Evolutionary conservation across 331 rosid species (phyloP).

Genomic region (Prunus yedoensis): DNA sequence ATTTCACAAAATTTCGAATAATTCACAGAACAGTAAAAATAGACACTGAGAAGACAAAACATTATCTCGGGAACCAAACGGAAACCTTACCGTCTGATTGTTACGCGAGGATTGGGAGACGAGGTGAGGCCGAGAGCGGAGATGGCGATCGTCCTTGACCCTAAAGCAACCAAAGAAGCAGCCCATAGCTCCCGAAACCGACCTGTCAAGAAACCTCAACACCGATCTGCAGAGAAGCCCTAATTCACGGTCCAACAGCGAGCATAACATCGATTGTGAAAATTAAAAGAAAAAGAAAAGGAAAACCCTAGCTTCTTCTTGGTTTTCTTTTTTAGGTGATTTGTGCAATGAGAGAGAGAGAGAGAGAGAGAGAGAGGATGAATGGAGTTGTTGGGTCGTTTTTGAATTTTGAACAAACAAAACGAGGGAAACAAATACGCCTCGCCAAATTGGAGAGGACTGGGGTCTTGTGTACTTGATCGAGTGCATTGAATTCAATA

Average conservation of each 20-base stretch:
- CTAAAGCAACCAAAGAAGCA: slow-evolving; percentile 82
- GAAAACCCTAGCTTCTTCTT: slow-evolving; percentile 23
- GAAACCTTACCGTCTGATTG: slow-evolving; percentile 34
- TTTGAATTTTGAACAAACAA: slow-evolving; percentile 69
- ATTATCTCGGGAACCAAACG: slow-evolving; percentile 15
- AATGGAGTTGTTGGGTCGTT: slow-evolving; percentile 44
- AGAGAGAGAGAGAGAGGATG: slow-evolving; percentile 2
- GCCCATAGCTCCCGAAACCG: slow-evolving; percentile 62
- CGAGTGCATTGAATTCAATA: neutral
- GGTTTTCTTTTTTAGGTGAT: slow-evolving; percentile 8
- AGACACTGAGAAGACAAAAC: neutral
- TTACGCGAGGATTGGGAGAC: slow-evolving; percentile 41
- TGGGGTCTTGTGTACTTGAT: neutral
- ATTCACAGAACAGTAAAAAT: neutral
- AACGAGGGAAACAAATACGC: slow-evolving; percentile 66
- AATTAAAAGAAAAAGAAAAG: neutral
- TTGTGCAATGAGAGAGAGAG: neutral
- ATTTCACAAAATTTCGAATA: neutral
- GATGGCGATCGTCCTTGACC: slow-evolving; percentile 50
- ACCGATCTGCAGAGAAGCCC: slow-evolving; percentile 43
- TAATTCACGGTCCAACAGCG: slow-evolving; percentile 40
- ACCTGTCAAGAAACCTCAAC: slow-evolving; percentile 57
- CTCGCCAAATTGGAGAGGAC: neutral
- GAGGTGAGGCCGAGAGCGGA: slow-evolving; percentile 34
- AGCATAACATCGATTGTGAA: slow-evolving; percentile 56